Conservation (phyloP, 345 rosid genomes). For the Hibiscus syriacus region DNA sequence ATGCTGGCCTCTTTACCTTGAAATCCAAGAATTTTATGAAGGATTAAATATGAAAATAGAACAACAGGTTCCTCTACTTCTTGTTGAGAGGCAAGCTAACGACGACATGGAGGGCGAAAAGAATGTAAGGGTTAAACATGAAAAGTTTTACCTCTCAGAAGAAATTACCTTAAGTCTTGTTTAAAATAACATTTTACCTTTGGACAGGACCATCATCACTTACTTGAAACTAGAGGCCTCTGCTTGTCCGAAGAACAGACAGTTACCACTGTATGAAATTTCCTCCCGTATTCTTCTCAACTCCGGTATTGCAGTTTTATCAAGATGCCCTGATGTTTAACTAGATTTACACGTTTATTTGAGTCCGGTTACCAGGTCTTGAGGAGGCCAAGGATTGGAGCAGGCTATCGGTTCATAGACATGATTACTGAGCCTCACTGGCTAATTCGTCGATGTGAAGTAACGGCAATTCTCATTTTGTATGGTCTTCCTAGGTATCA, state of each 20-base stretch:
- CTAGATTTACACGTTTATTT: not conserved
- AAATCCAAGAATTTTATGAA: no score
- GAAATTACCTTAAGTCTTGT: not conserved
- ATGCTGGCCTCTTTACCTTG: constrained; percentile 77
- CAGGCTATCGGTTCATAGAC: constrained; percentile 53
- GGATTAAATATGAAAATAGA: no score
- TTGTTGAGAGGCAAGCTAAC: constrained; percentile 82
- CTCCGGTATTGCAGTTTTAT: not conserved
- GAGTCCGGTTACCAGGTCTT: no score
- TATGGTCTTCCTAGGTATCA: no score
- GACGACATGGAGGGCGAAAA: constrained; percentile 69
- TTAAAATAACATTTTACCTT: not conserved
- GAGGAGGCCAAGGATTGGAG: no score
- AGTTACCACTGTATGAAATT: constrained; percentile 51
- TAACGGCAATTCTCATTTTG: constrained; percentile 93
- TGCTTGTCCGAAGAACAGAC: constrained; percentile 96
- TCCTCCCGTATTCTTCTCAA: constrained; percentile 3
- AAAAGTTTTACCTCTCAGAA: not conserved
- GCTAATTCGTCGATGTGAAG: constrained; percentile 82
- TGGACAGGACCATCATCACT: constrained; percentile 81
- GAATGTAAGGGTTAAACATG: constrained; percentile 23
- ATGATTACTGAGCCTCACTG: constrained; percentile 76
- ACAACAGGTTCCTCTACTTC: no score
- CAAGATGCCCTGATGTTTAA: not conserved
- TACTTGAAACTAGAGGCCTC: constrained; percentile 96